Evolutionary conservation across 306 rosid genomes (phyloP), one percentile per base, ranked within the genome.

Genomic region (Carpinus fangiana): DNA sequence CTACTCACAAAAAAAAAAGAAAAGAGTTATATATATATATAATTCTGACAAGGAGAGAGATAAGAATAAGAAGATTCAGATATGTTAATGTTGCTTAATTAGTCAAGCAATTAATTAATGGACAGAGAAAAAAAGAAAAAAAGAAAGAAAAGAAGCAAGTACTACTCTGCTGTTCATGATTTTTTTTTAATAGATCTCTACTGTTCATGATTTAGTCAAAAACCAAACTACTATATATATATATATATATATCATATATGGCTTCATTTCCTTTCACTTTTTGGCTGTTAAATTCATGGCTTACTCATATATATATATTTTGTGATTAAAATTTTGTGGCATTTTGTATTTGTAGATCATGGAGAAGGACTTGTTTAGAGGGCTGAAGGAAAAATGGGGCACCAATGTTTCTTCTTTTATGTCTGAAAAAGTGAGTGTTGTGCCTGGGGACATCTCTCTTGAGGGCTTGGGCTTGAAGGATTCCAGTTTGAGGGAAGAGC

Each of bases 311-410:
- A 5, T 36, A 41, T 41, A 5, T 38, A 41, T 41, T 41, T 41
- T 8, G 7, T 41, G 45, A 6, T 38, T 38, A 38, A 2, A 38
- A 38, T 41, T 38, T 43, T 18, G 26, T 79, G 5, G 46, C 34
- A 74, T 34, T 72, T 81, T 81, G 36, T 59, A 26, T 23, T 20
- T 72, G 20, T 12, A 93, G 97, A 85, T 91, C 23, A 38, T 93
- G 47, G 92, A 74, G 6, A 94, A 88, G 76, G 97, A 94, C 57
- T 64, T 94, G 64, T 94, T 94, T 53, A 80, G 80, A 77, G 61
- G 84, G 79, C 75, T 92, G 17, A 90, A 81, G 80, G 89, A 88
- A 73, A 92, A 84, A 28, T 5, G 80, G 90, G 96, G 93, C 66
- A 66, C 77, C 68, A 82, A 81, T 68, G 70, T 89, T 17, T 59